A percentile compares a stretch with the other conserved stretches of the same genome.
phyloP scores from a whole-genome alignment of 441 rosid genomes.

The Dalechampia spathulata region DNA sequence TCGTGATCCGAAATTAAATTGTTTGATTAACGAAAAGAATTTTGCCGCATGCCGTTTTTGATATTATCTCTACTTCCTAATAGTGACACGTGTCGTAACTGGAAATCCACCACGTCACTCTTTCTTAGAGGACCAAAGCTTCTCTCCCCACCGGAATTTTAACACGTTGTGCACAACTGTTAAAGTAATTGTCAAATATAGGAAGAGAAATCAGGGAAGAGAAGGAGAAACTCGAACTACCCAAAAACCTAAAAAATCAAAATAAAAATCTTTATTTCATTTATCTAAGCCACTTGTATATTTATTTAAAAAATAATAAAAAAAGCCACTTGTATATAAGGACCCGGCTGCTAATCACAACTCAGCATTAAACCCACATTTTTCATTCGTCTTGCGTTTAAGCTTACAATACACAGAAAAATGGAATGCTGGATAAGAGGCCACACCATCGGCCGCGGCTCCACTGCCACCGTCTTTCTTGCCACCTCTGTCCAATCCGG shows the following conservation, averaged over 20 bases:
- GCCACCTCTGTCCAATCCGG: slow-evolving; percentile 41
- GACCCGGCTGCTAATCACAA: background rate
- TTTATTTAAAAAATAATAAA: no score
- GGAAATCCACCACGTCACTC: slow-evolving; percentile 16
- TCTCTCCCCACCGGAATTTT: slow-evolving; percentile 16
- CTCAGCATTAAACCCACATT: slow-evolving; percentile 1
- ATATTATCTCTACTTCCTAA: background rate
- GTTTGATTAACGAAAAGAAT: no score
- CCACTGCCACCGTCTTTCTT: no score
- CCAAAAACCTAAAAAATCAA: background rate
- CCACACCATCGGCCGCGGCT: slow-evolving; percentile 55
- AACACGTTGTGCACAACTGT: slow-evolving; percentile 30
- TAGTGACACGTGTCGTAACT: slow-evolving; percentile 18
- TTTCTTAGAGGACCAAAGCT: slow-evolving; percentile 4
- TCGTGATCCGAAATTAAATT: no score
- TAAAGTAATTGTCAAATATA: slow-evolving; percentile 31
- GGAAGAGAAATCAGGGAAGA: slow-evolving; percentile 1
- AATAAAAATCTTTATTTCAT: background rate
- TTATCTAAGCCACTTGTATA: no score
- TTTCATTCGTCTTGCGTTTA: background rate
- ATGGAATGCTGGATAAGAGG: slow-evolving; percentile 80
- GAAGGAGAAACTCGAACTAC: slow-evolving; percentile 7
- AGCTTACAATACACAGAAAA: slow-evolving; percentile 4
- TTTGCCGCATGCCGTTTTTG: background rate
- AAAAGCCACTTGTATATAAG: background rate